phyloP scores from a whole-genome alignment of 768 basidiomycete species.

The Daedaleopsis nitida region DNA sequence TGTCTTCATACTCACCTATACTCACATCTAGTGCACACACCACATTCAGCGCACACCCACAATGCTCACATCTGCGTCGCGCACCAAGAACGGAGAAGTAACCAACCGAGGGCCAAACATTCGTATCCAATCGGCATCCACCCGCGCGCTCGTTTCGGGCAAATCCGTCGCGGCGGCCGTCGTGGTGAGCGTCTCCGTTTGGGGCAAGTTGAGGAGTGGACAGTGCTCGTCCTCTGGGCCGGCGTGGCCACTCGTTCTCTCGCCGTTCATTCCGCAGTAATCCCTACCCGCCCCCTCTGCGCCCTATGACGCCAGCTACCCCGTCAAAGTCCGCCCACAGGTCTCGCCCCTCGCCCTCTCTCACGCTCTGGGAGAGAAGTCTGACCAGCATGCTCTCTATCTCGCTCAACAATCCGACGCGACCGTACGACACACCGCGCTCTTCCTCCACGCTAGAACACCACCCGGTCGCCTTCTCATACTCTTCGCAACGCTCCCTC shows the following conservation, averaged over 20 bases:
- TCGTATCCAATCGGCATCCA: constrained; percentile 14
- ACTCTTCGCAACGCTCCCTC: constrained; percentile 8
- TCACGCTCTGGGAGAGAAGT: constrained; percentile 15
- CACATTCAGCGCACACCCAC: no score
- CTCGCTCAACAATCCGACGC: not conserved
- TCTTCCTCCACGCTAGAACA: constrained; percentile 16
- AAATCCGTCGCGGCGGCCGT: constrained; percentile 14
- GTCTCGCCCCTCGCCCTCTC: constrained; percentile 1
- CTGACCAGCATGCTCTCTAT: constrained; percentile 7
- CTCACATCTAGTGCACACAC: constrained; percentile 1
- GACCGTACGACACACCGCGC: not conserved
- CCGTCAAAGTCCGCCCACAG: constrained; percentile 11
- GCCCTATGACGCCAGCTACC: constrained; percentile 11
- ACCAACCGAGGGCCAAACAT: constrained; percentile 10
- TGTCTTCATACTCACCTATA: no score
- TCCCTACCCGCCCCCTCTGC: not conserved
- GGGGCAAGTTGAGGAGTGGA: no score
- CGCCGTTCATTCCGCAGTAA: constrained; percentile 15
- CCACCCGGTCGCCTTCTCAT: constrained; percentile 2
- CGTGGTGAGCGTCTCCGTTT: constrained; percentile 12
- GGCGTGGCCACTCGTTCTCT: constrained; percentile 20
- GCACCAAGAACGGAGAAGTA: constrained; percentile 1
- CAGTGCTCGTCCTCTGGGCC: no score
- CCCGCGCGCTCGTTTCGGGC: constrained; percentile 6
- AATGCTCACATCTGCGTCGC: no score